Percentiles rank a stretch among this genome's conserved stretches.
Conservation (phyloP, 2,329 filamentous ascomycete genomes). For the Pseudodiploospora longispora region DNA sequence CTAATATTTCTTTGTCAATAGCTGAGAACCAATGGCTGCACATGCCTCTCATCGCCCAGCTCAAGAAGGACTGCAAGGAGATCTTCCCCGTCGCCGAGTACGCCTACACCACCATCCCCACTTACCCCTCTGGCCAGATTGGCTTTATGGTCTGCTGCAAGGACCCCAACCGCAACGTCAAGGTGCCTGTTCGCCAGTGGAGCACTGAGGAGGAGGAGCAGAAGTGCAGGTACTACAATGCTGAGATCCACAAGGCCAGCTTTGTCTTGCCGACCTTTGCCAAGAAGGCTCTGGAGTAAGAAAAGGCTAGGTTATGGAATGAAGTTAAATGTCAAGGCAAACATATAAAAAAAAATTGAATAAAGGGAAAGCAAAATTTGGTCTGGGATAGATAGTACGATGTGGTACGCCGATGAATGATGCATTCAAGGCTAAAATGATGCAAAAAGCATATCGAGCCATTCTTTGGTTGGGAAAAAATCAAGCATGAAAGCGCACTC, state of each 20-base stretch:
- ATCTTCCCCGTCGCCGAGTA: conserved; percentile 98
- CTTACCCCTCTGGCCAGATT: conserved; percentile 97
- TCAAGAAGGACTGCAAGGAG: conserved; percentile 94
- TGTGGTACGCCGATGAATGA: too few relatives aligned
- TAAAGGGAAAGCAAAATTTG: too few relatives aligned
- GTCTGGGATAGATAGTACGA: too few relatives aligned
- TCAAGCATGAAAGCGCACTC: too few relatives aligned
- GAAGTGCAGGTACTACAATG: conserved; percentile 94
- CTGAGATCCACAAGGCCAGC: conserved; percentile 89
- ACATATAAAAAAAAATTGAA: conserved; percentile 5
- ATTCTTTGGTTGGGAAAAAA: too few relatives aligned
- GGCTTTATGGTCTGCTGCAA: conserved; percentile 99
- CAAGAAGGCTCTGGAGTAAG: conserved; percentile 60
- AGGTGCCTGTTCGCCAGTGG: conserved; percentile 76
- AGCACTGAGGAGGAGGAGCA: conserved; percentile 81
- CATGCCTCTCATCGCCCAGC: conserved; percentile 82
- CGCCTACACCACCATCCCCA: conserved; percentile 98
- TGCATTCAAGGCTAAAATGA: too few relatives aligned
- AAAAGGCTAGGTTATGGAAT: neutral
- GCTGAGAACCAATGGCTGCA: conserved; percentile 99
- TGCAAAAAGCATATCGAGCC: too few relatives aligned
- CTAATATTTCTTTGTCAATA: conserved; percentile 29
- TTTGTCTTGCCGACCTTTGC: conserved; percentile 94
- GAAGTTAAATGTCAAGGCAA: conserved; percentile 9
- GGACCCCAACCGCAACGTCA: conserved; percentile 76